These are phyloP conservation scores for Penicillium verrucosum DNA, from an alignment of 2,329 filamentous ascomycete genomes.

Conservation along the genomic window DNA sequence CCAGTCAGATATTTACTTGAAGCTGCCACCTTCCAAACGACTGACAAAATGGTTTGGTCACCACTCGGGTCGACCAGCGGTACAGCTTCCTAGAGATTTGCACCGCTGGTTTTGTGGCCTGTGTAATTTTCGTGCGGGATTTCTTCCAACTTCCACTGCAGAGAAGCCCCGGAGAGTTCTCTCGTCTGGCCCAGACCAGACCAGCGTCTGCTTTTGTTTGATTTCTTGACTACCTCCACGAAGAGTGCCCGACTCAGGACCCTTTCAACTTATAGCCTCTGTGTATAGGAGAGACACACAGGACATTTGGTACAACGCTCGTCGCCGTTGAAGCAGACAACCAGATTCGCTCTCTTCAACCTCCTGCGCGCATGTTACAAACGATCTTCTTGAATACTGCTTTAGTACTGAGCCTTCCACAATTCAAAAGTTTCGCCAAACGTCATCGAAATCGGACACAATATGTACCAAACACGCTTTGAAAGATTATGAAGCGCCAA, in stretches of 20 bases:
- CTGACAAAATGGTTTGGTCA: background rate
- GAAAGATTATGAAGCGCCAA: background rate
- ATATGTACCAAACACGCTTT: background rate
- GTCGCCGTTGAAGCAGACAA: background rate
- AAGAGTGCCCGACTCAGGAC: background rate
- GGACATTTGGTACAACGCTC: background rate
- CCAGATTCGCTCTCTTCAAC: background rate
- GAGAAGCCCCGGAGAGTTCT: background rate
- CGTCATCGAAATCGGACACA: background rate
- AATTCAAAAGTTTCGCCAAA: background rate
- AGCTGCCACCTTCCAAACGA: background rate
- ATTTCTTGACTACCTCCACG: background rate
- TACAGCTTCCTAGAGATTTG: background rate
- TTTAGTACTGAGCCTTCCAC: background rate
- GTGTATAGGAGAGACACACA: background rate
- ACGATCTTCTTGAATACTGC: background rate
- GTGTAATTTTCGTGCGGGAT: background rate
- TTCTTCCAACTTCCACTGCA: background rate
- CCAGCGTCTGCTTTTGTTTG: background rate
- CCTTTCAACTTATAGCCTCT: background rate
- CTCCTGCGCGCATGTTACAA: background rate
- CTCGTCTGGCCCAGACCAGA: background rate
- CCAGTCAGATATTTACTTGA: background rate
- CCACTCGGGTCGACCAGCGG: background rate
- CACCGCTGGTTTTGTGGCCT: background rate